A percentile compares a stretch with the other conserved stretches of the same genome.
phyloP scores from a whole-genome alignment of 1,284 basidiomycete genomes.

The Ganoderma lingzhi region DNA sequence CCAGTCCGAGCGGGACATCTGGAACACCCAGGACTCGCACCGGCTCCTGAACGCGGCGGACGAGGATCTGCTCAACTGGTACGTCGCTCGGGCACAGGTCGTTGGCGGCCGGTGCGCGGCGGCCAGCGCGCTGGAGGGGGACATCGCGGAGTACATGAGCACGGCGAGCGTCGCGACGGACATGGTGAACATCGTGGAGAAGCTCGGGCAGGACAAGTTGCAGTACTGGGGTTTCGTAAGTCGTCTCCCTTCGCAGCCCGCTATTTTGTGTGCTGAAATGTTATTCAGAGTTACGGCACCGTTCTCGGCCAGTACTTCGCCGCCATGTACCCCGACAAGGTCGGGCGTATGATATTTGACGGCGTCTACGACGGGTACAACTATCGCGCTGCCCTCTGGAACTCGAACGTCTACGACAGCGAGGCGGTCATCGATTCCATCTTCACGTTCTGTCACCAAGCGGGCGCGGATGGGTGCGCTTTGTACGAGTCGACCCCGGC shows the following conservation, averaged over 20 bases:
- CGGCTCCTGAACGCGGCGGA: slow-evolving; percentile 23
- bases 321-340: slow-evolving; percentile 56
- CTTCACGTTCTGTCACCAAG: slow-evolving; percentile 46
- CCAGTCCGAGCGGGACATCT: slow-evolving; percentile 27
- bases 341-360: slow-evolving; percentile 45
- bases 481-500: slow-evolving; percentile 46
- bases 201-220: slow-evolving; percentile 54
- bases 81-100: slow-evolving; percentile 19
- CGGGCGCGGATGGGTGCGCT: slow-evolving; percentile 47
- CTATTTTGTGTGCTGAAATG: neutral
- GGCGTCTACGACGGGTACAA: slow-evolving; percentile 42
- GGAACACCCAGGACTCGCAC: slow-evolving; percentile 18
- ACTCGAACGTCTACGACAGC: slow-evolving; percentile 37
- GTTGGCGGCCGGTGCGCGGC: slow-evolving; percentile 26
- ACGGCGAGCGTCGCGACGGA: slow-evolving; percentile 57
- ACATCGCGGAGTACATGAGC: slow-evolving; percentile 48
- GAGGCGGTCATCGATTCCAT: slow-evolving; percentile 44
- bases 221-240: slow-evolving; percentile 63
- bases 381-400: slow-evolving; percentile 35
- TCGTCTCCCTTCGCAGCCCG: neutral
- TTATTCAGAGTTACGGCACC: slow-evolving; percentile 49
- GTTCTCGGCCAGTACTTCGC: slow-evolving; percentile 54
- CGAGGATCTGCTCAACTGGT: slow-evolving; percentile 13
- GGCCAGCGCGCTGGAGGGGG: slow-evolving; percentile 36
- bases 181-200: slow-evolving; percentile 56